phyloP scores from a whole-genome alignment of 208 protist genomes.

The Entamoeba histolytica region DNA sequence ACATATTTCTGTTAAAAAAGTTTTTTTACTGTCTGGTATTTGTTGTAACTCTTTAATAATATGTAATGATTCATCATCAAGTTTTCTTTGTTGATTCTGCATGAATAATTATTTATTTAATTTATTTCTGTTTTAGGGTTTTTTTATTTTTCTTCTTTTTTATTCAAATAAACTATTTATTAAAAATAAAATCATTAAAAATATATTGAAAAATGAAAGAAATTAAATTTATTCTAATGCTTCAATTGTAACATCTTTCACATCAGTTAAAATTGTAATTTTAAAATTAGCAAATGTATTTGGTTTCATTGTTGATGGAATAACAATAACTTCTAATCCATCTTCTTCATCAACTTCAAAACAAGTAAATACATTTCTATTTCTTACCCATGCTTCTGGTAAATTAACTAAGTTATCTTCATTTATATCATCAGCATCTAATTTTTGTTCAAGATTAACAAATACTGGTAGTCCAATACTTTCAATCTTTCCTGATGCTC shows the following conservation, averaged over 20 bases:
- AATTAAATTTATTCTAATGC: no score
- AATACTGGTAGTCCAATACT: neutral
- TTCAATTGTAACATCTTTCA: neutral
- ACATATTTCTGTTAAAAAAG: neutral
- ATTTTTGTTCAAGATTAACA: neutral
- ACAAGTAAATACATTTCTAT: neutral
- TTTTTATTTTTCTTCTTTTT: no score
- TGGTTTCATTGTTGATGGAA: neutral
- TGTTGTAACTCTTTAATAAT: neutral
- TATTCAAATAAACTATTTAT: no score
- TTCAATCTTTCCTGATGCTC: neutral
- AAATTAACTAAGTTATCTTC: neutral
- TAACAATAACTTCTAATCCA: neutral
- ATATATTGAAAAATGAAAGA: no score
- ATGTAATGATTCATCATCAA: neutral
- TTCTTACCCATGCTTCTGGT: neutral
- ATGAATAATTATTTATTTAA: no score
- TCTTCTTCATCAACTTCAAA: neutral
- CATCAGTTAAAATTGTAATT: neutral
- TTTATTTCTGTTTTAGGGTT: no score
- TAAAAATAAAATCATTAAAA: no score
- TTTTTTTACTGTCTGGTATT: neutral
- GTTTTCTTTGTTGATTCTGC: no score
- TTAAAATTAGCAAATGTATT: neutral
- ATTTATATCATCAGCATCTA: neutral